Base-by-base conservation (phyloP, 805 yeast species). In the Metschnikowia hibisci region DNA sequence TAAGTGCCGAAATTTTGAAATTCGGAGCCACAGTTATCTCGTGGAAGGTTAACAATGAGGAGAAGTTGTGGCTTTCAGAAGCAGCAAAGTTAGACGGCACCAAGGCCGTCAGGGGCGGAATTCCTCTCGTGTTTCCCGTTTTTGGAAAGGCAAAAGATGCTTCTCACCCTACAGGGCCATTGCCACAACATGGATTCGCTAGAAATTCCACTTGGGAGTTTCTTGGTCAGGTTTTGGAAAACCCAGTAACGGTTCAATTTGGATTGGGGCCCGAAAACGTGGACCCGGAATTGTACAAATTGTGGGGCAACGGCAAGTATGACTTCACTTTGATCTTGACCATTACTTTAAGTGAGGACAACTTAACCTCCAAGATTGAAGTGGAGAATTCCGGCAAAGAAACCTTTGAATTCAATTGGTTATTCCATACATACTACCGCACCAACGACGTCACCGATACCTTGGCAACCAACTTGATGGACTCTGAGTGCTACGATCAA, bases 121-220 rank as follows among this genome's bases (percentile, higher is more conserved):
- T 93, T 41, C 99, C 99, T 10, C 70, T 93, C 18, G 98, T 91
- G 7, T 93, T 93, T 75, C 99, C 99, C 2, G 87, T 84, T 1
- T 86, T 86, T 57, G 98, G 99, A 46, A 89, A 81, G 51, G 69
- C 73, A 11, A 71, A 73, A 26, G 72, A 76, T 6, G 74, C 69
- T 43, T 20, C 43, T 8, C 73, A 67, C 45, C 85, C 86, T 3
- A 78, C 89, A 31, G 73, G 70, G 40, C 62, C 75, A 28, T 76
- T 93, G 51, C 97, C 97, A 14, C 98, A 93, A 68, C 99, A 93
- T 61, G 99, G 99, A 1, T 86, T 93, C 68, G 99, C 96, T 14
- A 77, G 99, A 64, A 84, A 79, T 63, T 82, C 91, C 11, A 68
- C 74, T 2, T 93, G 99, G 99, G 97, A 93, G 63, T 87, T 90